These are phyloP conservation scores for Exutisphaerella laricina DNA, from an alignment of 2,329 filamentous ascomycete species.

Conservation along the genomic window DNA sequence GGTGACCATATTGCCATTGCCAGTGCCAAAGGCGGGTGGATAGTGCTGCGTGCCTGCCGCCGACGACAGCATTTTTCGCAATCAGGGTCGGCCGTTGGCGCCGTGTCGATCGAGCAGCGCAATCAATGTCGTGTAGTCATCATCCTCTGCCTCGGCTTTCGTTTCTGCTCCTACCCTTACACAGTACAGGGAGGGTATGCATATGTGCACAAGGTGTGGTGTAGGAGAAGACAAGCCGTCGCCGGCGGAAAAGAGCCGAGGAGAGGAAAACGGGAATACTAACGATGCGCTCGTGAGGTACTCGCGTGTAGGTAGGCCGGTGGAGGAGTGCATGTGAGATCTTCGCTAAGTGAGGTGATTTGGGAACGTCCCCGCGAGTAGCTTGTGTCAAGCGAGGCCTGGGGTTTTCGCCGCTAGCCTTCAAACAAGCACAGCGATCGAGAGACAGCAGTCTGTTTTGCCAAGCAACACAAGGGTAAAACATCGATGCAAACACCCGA, in stretches of 20 bases:
- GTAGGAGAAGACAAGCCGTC: background rate
- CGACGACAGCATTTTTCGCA: slow-evolving; percentile 29
- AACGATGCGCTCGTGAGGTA: too few species aligned
- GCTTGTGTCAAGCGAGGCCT: too few species aligned
- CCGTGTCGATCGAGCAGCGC: slow-evolving; percentile 3
- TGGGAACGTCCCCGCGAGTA: too few species aligned
- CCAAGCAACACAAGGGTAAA: too few species aligned
- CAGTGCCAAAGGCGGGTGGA: slow-evolving; percentile 23
- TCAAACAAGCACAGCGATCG: too few species aligned
- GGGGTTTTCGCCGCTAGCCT: too few species aligned
- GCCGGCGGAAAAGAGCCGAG: background rate
- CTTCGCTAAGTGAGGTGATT: too few species aligned
- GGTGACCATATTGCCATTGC: slow-evolving; percentile 24
- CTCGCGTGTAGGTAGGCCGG: too few species aligned
- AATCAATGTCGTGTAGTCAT: slow-evolving; percentile 1
- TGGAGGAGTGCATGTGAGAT: too few species aligned
- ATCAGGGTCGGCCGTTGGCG: background rate
- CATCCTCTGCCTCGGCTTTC: slow-evolving; percentile 2
- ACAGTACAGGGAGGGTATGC: background rate
- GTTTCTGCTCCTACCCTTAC: background rate
- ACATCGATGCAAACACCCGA: too few species aligned
- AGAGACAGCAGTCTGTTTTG: too few species aligned
- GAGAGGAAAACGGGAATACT: too few species aligned
- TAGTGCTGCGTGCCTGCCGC: slow-evolving; percentile 26
- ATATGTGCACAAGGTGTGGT: background rate